Evolutionary conservation across 2,329 filamentous ascomycete genomes (phyloP).

Genomic region (Colletotrichum incanum): DNA sequence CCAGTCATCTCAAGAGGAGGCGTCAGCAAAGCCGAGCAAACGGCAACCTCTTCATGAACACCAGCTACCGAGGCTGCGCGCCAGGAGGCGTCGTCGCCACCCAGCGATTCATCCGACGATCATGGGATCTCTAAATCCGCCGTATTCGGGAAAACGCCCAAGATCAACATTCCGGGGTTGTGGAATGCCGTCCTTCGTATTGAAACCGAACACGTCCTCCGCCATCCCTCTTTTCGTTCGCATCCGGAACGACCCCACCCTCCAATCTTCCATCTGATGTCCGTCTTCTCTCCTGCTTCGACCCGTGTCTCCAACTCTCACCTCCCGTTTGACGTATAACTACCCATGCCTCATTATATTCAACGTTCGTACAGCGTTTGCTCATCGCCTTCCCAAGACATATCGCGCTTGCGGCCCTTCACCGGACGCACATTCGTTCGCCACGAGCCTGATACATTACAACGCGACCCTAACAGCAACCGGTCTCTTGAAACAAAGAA

Average conservation of each 20-base stretch:
- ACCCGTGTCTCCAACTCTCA: constrained; percentile 5
- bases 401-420: neutral
- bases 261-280: constrained; percentile 28
- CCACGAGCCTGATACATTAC: constrained; percentile 4
- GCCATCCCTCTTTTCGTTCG: constrained; percentile 1
- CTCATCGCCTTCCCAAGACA: constrained; percentile 1
- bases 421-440: neutral
- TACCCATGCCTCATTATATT: neutral
- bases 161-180: constrained; percentile 3
- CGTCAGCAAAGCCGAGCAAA: neutral
- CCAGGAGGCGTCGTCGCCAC: constrained; percentile 13
- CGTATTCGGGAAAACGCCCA: constrained; percentile 36
- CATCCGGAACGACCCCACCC: constrained; percentile 18
- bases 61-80: constrained; percentile 17
- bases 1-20: neutral
- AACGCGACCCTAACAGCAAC: neutral
- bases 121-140: constrained; percentile 3
- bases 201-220: constrained; percentile 35
- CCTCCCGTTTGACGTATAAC: constrained; percentile 8
- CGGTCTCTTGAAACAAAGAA: constrained; percentile 5
- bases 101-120: constrained; percentile 1
- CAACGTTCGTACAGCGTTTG: constrained; percentile 18
- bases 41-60: constrained; percentile 23
- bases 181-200: constrained; percentile 26
- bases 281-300: neutral